A percentile compares a stretch with the other conserved stretches of the same genome.
Conservation (phyloP, 768 basidiomycete species). For the Basidioascus undulatus region DNA sequence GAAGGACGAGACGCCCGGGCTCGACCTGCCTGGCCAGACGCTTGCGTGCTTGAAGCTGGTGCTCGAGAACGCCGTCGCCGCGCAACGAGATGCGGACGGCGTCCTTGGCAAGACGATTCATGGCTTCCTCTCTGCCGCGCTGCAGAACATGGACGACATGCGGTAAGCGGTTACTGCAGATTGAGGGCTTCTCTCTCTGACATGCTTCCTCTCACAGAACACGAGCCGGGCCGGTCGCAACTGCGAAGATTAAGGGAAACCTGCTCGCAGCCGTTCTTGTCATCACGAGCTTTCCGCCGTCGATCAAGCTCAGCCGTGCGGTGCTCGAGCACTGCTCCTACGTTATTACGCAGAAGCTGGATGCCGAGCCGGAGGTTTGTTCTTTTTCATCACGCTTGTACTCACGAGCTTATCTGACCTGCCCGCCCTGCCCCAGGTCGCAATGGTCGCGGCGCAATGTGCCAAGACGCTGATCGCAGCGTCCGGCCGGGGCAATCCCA, state of each 20-base stretch:
- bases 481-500: slow-evolving; percentile 35
- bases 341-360: slow-evolving; percentile 58
- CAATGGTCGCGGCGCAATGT: slow-evolving; percentile 72
- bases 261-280: slow-evolving; percentile 64
- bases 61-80: slow-evolving; percentile 23
- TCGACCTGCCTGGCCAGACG: slow-evolving; percentile 57
- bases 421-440: slow-evolving; percentile 25
- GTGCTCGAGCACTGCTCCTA: slow-evolving; percentile 67
- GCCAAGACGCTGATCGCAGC: slow-evolving; percentile 58
- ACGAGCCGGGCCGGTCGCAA: slow-evolving; percentile 46
- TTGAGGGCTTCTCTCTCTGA: not conserved
- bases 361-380: slow-evolving; percentile 35
- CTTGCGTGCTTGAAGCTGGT: slow-evolving; percentile 56
- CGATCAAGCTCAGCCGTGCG: slow-evolving; percentile 40
- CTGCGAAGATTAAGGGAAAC: slow-evolving; percentile 73
- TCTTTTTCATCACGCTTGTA: not conserved
- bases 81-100: slow-evolving; percentile 19
- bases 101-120: slow-evolving; percentile 33
- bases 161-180: slow-evolving; percentile 27
- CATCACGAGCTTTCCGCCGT: slow-evolving; percentile 48
- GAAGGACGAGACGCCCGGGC: slow-evolving; percentile 57
- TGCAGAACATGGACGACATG: slow-evolving; percentile 76
- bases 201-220: slow-evolving; percentile 27
- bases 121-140: slow-evolving; percentile 59
- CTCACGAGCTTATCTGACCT: not conserved